Evolutionary conservation across 208 protist species (phyloP).

Genomic region (Lotmaria passim): DNA sequence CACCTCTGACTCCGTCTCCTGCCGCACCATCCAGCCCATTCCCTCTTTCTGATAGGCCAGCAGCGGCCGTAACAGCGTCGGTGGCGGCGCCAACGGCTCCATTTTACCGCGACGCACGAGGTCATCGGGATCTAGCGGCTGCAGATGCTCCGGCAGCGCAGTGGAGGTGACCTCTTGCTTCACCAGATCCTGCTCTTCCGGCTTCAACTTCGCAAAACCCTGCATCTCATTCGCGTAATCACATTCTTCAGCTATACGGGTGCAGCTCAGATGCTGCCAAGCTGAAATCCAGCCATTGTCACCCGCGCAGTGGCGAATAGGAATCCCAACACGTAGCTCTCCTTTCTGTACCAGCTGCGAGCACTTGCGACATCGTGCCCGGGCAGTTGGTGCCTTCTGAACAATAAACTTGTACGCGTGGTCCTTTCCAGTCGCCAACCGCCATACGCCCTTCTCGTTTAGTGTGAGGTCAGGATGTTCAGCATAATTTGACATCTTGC

Average conservation of each 20-base stretch:
- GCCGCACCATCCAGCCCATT: conserved; percentile 83
- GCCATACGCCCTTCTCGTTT: conserved; percentile 69
- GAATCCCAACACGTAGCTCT: conserved; percentile 80
- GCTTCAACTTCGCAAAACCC: conserved; percentile 54
- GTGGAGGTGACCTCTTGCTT: conserved; percentile 57
- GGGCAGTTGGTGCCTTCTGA: conserved; percentile 62
- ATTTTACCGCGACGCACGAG: conserved; percentile 67
- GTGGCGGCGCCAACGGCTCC: conserved; percentile 49
- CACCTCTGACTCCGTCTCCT: conserved; percentile 63
- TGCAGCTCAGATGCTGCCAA: conserved; percentile 88
- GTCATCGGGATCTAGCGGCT: conserved; percentile 86
- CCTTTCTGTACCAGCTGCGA: conserved; percentile 83
- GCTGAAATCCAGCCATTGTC: conserved; percentile 90
- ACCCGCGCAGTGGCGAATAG: conserved; percentile 80
- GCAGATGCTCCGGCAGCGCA: conserved; percentile 64
- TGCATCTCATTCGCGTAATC: conserved; percentile 42
- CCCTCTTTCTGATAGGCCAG: conserved; percentile 90
- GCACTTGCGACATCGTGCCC: conserved; percentile 86
- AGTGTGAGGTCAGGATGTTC: conserved; percentile 69
- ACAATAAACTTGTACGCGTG: conserved; percentile 69
- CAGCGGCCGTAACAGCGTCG: conserved; percentile 65
- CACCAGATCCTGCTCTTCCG: conserved; percentile 61
- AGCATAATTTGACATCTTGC: conserved; percentile 60
- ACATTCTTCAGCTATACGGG: conserved; percentile 46
- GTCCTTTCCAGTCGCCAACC: conserved; percentile 45